Evolutionary conservation across 1,139 yeast genomes (phyloP), one percentile per base, ranked within the genome.

Genomic region (Hansenula lynferdii): DNA sequence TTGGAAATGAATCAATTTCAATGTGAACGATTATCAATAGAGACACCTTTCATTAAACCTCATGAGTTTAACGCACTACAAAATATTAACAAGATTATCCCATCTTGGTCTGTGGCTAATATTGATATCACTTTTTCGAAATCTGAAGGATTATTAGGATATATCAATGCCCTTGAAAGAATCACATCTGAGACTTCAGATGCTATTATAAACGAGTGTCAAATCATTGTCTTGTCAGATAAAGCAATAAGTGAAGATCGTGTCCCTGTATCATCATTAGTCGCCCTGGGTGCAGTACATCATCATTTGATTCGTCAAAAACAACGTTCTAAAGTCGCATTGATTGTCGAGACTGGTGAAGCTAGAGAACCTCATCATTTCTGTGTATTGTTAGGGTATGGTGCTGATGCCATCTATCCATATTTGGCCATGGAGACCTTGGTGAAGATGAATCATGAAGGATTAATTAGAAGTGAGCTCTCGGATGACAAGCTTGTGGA

Each of bases 341-440:
- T 92, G 49, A 69, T 92, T 46, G 73, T 90, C 45, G 97, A 92
- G 68, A 82, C 97, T 34, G 97, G 95, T 38, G 98, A 92, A 65
- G 97, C 97, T 16, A 83, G 96, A 62, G 98, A 92, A 64, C 95
- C 90, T 34, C 98, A 92, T 62, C 97, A 92, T 65, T 79, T 89
- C 62, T 87, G 96, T 70, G 90, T 90, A 53, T 72, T 92, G 53
- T 79, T 92, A 28, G 97, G 98, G 48, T 92, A 92, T 60, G 98
- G 98, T 72, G 96, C 95, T 46, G 98, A 92, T 68, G 97, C 89
- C 48, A 72, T 92, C 56, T 85, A 85, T 66, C 98, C 98, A 37
- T 92, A 89, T 69, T 70, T 92, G 61, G 96, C 94, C 15, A 77
- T 90, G 68, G 97, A 92, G 63, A 82, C 97, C 14, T 70, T 92